Percentiles rank a stretch among this genome's conserved stretches.
Evolutionary conservation across 306 rosid species (phyloP).

Genomic region (Inga leiocalycina): DNA sequence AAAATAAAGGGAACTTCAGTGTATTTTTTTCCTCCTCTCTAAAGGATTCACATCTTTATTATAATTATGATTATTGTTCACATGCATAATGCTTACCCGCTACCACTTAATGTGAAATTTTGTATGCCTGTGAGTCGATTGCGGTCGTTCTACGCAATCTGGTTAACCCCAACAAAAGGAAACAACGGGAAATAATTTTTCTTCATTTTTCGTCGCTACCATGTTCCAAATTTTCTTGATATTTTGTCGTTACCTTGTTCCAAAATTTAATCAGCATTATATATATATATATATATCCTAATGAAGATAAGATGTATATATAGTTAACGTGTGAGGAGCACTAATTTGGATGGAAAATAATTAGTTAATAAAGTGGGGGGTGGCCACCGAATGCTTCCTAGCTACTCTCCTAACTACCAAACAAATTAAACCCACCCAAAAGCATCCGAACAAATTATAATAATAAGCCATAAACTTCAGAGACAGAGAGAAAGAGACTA

Average conservation of each 20-base stretch:
- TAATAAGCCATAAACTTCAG: neutral
- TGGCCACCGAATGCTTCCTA: neutral
- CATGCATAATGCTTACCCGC: neutral
- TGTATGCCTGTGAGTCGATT: neutral
- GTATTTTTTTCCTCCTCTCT: too few species aligned
- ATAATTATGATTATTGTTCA: neutral
- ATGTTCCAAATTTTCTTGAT: neutral
- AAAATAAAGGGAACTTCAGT: too few species aligned
- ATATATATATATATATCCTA: neutral
- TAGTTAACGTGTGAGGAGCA: neutral
- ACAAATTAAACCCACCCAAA: neutral
- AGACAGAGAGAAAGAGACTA: neutral
- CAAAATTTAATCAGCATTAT: neutral
- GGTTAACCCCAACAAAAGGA: neutral
- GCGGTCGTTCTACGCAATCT: conserved; percentile 4
- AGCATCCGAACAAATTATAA: neutral
- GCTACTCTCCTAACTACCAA: neutral
- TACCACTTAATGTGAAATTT: neutral
- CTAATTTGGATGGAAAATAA: neutral
- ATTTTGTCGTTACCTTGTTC: neutral
- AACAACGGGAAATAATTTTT: neutral
- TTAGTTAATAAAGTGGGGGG: neutral
- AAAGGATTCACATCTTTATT: neutral
- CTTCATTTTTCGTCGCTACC: neutral
- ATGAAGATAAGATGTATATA: too few species aligned